Percentiles rank a stretch among this genome's conserved stretches.
Conservation (phyloP, 75 land plant genomes). For the Pseudotsuga menziesii region DNA sequence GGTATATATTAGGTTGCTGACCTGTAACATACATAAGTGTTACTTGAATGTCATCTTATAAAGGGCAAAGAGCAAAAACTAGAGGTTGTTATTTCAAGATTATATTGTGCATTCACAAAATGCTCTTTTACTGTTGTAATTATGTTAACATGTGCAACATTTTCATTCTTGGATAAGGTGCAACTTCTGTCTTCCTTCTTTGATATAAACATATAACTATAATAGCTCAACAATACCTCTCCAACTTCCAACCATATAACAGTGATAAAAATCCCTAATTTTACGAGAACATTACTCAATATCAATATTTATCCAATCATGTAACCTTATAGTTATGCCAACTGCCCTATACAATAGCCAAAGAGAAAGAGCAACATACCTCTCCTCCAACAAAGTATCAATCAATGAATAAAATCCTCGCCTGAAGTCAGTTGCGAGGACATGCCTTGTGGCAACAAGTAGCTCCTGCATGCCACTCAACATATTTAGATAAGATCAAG, state of each 20-base stretch:
- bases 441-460: constrained; percentile 91
- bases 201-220: neutral
- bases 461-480: constrained; percentile 59
- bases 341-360: neutral
- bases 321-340: neutral
- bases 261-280: neutral
- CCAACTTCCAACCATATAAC: neutral
- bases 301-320: neutral
- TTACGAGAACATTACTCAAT: neutral
- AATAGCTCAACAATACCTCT: neutral
- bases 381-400: constrained; percentile 92
- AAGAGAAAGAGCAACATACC: constrained; percentile 33
- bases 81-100: too few species aligned
- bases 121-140: too few species aligned
- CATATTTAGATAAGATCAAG: neutral
- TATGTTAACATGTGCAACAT: too few species aligned
- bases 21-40: too few species aligned
- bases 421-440: constrained; percentile 88
- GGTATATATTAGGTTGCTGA: too few species aligned
- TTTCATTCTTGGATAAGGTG: too few species aligned
- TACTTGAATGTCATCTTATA: too few species aligned
- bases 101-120: too few species aligned
- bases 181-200: neutral
- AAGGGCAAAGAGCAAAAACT: too few species aligned
- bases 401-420: constrained; percentile 92